These are phyloP conservation scores for Mallotus japonicus DNA, from an alignment of 441 rosid genomes.

Conservation along the genomic window DNA sequence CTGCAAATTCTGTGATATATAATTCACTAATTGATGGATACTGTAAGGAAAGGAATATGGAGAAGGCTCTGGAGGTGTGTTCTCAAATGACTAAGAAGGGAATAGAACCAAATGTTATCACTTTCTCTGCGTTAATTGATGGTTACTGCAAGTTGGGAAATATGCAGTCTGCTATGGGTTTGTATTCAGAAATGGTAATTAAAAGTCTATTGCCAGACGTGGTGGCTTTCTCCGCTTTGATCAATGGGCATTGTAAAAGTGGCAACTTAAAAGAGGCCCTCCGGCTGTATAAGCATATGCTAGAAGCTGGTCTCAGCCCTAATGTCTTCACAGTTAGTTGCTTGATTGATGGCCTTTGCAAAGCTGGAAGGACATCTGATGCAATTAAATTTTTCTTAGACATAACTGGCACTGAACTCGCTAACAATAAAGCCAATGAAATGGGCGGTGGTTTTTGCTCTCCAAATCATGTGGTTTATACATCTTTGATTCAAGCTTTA, in stretches of 20 bases:
- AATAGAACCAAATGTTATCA: slow-evolving; percentile 68
- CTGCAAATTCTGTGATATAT: slow-evolving; percentile 51
- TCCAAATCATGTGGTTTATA: slow-evolving; percentile 38
- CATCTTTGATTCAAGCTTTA: slow-evolving; percentile 56
- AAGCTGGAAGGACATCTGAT: slow-evolving; percentile 50
- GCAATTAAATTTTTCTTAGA: slow-evolving; percentile 47
- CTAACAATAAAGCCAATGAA: slow-evolving; percentile 20
- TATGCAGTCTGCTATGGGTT: slow-evolving; percentile 41
- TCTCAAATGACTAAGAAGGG: slow-evolving; percentile 66
- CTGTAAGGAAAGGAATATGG: slow-evolving; percentile 50
- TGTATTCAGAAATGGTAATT: slow-evolving; percentile 65
- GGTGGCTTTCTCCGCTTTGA: slow-evolving; percentile 71
- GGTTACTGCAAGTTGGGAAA: slow-evolving; percentile 67
- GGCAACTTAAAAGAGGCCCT: slow-evolving; percentile 66
- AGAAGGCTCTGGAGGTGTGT: slow-evolving; percentile 56
- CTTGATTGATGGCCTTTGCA: slow-evolving; percentile 73
- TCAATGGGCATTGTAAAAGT: slow-evolving; percentile 61
- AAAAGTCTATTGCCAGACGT: slow-evolving; percentile 58
- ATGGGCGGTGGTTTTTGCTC: slow-evolving; percentile 29
- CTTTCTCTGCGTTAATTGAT: slow-evolving; percentile 66
- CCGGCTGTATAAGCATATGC: slow-evolving; percentile 61
- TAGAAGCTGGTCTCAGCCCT: slow-evolving; percentile 54
- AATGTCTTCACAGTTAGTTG: slow-evolving; percentile 73
- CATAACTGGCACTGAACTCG: slow-evolving; percentile 19
- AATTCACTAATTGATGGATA: slow-evolving; percentile 60